These are phyloP conservation scores for Trichoderma aggressivum DNA, from an alignment of 2,329 filamentous ascomycete species.

Conservation along the genomic window DNA sequence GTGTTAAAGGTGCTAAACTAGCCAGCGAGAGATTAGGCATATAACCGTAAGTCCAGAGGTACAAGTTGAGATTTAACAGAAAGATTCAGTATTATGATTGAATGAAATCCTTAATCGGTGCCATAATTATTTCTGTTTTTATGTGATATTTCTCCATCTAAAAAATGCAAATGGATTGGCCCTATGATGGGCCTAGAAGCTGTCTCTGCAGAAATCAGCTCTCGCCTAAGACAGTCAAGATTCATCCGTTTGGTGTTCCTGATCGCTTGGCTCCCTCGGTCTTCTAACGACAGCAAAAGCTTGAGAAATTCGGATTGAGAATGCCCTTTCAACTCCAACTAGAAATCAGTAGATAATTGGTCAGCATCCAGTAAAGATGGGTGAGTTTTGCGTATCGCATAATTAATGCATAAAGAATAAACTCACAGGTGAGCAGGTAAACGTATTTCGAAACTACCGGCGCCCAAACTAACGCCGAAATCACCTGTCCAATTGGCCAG, in stretches of 20 bases:
- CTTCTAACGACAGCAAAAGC: neutral
- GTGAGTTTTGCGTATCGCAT: no score
- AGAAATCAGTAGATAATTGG: neutral
- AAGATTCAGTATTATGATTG: neutral
- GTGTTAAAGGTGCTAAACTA: slow-evolving; percentile 13
- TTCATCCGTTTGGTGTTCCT: neutral
- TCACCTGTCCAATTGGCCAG: slow-evolving; percentile 7
- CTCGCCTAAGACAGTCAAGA: neutral
- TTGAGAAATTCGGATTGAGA: neutral
- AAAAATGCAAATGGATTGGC: no score
- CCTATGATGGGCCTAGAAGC: no score
- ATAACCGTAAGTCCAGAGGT: neutral
- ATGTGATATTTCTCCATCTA: no score
- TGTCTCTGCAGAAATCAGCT: no score
- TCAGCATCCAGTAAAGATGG: neutral
- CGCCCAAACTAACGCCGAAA: slow-evolving; percentile 9
- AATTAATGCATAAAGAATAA: neutral
- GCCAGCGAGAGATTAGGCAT: slow-evolving; percentile 16
- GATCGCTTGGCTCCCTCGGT: neutral
- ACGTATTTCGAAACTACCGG: slow-evolving; percentile 6
- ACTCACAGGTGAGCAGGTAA: slow-evolving; percentile 15
- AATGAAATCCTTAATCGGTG: neutral
- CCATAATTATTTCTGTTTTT: no score
- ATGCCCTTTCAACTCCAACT: slow-evolving; percentile 4
- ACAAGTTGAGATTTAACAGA: neutral